Conservation (phyloP, 2,329 filamentous ascomycete genomes). For the Triangularia verruculosa region DNA sequence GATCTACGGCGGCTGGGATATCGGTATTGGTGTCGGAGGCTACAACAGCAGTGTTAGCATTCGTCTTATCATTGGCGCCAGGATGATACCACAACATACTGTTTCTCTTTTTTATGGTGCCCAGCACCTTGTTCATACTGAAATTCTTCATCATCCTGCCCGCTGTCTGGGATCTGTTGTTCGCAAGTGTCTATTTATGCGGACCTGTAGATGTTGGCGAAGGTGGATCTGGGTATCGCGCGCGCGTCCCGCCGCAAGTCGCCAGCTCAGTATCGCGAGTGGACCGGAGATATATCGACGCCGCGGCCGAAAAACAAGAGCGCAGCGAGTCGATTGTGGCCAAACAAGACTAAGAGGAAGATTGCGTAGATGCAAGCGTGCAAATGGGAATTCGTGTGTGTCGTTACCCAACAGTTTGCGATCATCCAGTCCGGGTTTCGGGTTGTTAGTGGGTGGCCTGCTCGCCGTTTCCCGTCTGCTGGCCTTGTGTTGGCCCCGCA, state of each 20-base stretch:
- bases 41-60: background rate
- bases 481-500: background rate
- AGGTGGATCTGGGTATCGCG: background rate
- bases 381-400: background rate
- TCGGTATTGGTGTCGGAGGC: constrained; percentile 16
- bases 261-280: background rate
- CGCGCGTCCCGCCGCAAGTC: background rate
- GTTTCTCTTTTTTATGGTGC: constrained; percentile 49
- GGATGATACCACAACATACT: constrained; percentile 2
- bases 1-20: constrained; percentile 27
- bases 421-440: background rate
- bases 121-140: constrained; percentile 55
- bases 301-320: background rate
- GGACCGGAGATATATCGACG: background rate
- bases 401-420: background rate
- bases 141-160: constrained; percentile 47
- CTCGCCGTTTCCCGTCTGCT: background rate
- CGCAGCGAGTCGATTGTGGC: background rate
- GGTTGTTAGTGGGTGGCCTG: background rate
- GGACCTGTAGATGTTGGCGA: background rate
- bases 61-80: background rate
- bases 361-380: background rate
- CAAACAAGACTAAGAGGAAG: background rate
- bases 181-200: background rate
- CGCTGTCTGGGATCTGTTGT: constrained; percentile 1